Conservation (phyloP, 306 rosid genomes). For the Castanea crenata region DNA sequence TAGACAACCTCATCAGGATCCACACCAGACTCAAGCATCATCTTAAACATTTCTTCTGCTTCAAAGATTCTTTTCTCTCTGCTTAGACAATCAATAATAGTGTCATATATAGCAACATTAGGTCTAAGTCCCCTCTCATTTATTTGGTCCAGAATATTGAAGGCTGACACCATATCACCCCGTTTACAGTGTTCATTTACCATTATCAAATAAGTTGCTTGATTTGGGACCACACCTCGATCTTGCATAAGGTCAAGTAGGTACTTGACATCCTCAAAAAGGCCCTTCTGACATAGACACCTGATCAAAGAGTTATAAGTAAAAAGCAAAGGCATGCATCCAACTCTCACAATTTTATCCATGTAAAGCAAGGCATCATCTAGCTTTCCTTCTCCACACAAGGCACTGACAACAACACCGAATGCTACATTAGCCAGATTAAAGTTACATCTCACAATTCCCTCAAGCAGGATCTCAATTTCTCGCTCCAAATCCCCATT, state of each 20-base stretch:
- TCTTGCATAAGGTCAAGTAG: constrained; percentile 34
- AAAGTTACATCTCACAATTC: constrained; percentile 26
- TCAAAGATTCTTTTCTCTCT: constrained; percentile 29
- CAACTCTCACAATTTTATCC: constrained; percentile 30
- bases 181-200: constrained; percentile 35
- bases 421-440: constrained; percentile 35
- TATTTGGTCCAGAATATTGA: constrained; percentile 22
- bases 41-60: constrained; percentile 41
- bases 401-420: constrained; percentile 26
- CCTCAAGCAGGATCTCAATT: constrained; percentile 33
- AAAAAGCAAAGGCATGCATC: constrained; percentile 37
- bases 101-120: constrained; percentile 39
- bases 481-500: constrained; percentile 20
- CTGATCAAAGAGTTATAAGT: constrained; percentile 43
- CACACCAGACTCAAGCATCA: constrained; percentile 43
- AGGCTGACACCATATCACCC: constrained; percentile 29
- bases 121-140: constrained; percentile 30
- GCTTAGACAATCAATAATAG: constrained; percentile 34
- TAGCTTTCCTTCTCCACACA: constrained; percentile 30
- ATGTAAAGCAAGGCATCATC: constrained; percentile 27
- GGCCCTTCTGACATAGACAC: constrained; percentile 36
- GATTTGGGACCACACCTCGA: constrained; percentile 28
- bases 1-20: constrained; percentile 39
- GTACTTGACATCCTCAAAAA: constrained; percentile 29
- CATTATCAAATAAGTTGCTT: constrained; percentile 35